Conservation (phyloP, 1,139 yeast genomes). For the Kodamaea plutei region DNA sequence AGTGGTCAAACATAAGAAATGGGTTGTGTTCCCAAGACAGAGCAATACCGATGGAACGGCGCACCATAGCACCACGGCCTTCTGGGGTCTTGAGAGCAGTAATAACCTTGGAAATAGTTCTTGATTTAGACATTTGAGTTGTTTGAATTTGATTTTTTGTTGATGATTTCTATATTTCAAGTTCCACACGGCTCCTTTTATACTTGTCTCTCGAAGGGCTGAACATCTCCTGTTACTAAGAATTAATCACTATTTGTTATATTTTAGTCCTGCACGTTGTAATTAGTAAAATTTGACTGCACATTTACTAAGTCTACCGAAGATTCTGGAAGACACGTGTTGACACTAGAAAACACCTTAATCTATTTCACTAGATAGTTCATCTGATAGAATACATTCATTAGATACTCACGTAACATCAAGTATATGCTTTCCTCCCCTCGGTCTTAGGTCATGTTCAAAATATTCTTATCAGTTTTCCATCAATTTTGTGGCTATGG, state of each 20-base stretch:
- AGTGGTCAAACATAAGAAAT: constrained; percentile 81
- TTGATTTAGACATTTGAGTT: constrained; percentile 16
- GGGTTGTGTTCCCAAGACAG: constrained; percentile 63
- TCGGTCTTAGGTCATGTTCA: no score
- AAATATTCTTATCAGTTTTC: no score
- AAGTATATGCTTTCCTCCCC: no score
- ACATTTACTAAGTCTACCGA: not conserved
- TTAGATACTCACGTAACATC: no score
- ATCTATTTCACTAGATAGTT: not conserved
- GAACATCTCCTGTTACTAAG: not conserved
- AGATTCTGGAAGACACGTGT: not conserved
- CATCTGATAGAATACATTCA: no score
- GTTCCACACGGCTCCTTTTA: not conserved
- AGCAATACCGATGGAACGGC: constrained; percentile 75
- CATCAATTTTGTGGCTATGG: no score
- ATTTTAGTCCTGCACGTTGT: not conserved
- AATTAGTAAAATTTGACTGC: not conserved
- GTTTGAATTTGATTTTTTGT: constrained; percentile 2
- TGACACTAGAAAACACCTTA: not conserved
- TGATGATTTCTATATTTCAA: not conserved
- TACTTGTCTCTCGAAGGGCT: no score
- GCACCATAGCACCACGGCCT: constrained; percentile 86
- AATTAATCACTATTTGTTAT: not conserved
- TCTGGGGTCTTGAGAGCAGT: constrained; percentile 74
- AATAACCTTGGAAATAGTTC: constrained; percentile 58